Percentiles rank a stretch among this genome's conserved stretches.
Evolutionary conservation across 1,284 basidiomycete genomes (phyloP).

Genomic region (Amylostereum areolatum): DNA sequence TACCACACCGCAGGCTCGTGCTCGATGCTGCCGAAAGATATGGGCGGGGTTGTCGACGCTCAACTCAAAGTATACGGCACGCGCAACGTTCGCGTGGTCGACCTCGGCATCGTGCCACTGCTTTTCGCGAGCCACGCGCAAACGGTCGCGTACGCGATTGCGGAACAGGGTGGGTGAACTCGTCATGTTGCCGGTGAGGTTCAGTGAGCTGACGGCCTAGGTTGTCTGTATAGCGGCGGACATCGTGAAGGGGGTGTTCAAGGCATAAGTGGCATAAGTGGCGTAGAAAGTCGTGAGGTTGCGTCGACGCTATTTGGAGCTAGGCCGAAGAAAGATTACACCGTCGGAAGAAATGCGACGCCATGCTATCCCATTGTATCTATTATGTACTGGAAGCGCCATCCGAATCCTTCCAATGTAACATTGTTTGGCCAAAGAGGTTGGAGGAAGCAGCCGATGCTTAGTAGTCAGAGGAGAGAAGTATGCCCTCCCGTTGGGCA

Average conservation of each 20-base stretch:
- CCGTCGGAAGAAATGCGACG: too few relatives aligned
- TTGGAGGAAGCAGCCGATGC: too few relatives aligned
- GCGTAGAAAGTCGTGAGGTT: not conserved
- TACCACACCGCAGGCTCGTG: conserved; percentile 25
- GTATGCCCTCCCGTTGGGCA: too few relatives aligned
- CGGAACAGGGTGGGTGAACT: conserved; percentile 1
- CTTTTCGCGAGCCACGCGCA: conserved; percentile 17
- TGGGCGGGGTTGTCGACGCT: conserved; percentile 52
- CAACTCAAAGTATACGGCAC: conserved; percentile 39
- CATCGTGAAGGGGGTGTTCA: conserved; percentile 5
- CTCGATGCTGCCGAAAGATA: conserved; percentile 47
- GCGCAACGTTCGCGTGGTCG: conserved; percentile 27
- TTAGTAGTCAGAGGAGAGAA: too few relatives aligned
- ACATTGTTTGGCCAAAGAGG: too few relatives aligned
- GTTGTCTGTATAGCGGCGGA: not conserved
- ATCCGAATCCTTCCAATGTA: too few relatives aligned
- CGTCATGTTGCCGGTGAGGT: too few relatives aligned
- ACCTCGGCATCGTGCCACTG: conserved; percentile 21
- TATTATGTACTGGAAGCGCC: too few relatives aligned
- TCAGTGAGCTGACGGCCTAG: not conserved
- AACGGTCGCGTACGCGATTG: conserved; percentile 3
- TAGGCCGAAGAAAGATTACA: too few relatives aligned
- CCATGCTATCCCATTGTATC: too few relatives aligned
- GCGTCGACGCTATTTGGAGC: not conserved
- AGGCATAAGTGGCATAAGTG: not conserved